Conservation (phyloP, 78 protist genomes). For the Pelomyxa schiedti region DNA sequence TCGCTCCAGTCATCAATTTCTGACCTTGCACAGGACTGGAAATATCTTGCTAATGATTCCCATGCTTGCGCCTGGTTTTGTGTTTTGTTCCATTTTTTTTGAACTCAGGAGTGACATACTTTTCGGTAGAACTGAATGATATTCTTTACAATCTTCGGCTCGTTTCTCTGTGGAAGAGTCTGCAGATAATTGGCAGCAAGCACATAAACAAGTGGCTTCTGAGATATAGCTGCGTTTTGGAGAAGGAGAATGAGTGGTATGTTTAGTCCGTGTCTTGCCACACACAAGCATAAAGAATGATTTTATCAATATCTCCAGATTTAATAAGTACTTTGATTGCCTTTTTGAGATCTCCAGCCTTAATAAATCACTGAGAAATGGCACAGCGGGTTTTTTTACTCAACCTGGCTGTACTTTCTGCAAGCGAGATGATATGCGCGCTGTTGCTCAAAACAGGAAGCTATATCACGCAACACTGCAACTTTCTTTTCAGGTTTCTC, state of each 20-base stretch:
- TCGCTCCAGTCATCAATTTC: constrained; percentile 76
- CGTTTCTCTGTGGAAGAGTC: constrained; percentile 50
- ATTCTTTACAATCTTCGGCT: constrained; percentile 35
- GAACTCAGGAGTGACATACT: too few species aligned
- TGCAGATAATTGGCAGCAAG: constrained; percentile 76
- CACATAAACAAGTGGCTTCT: constrained; percentile 46
- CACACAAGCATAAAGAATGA: constrained; percentile 55
- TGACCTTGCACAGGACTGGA: constrained; percentile 55
- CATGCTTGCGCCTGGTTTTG: constrained; percentile 57
- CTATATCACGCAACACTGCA: constrained; percentile 7
- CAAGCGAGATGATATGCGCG: constrained; percentile 19
- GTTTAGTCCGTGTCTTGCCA: not conserved
- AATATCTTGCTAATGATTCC: constrained; percentile 52
- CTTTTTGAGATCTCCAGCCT: constrained; percentile 18
- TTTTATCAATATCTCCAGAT: constrained; percentile 68
- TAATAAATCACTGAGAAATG: too few species aligned
- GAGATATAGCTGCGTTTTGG: constrained; percentile 14
- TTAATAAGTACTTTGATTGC: constrained; percentile 59
- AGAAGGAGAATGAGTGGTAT: not conserved
- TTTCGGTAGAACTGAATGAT: constrained; percentile 68
- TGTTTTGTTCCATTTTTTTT: too few species aligned
- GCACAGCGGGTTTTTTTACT: too few species aligned
- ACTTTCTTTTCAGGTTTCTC: constrained; percentile 5
- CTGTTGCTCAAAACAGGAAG: constrained; percentile 20
- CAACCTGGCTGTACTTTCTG: not conserved